Conservation (phyloP, 1,284 basidiomycete genomes). For the Sphaerobolus stellatus region DNA sequence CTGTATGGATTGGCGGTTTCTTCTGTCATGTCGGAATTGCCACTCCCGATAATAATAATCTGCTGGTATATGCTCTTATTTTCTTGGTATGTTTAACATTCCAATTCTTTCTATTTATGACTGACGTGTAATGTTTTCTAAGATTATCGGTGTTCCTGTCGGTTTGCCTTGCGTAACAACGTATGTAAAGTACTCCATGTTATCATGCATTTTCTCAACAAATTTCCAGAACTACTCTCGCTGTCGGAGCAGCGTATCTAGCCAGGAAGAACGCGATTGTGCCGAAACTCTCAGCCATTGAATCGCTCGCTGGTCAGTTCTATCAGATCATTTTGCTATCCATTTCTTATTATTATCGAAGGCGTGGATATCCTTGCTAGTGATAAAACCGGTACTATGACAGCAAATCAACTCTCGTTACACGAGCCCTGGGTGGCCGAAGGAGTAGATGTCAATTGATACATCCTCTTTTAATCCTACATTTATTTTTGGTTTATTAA, state of each 20-base stretch:
- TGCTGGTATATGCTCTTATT: constrained; percentile 49
- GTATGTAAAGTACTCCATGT: constrained; percentile 42
- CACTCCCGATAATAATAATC: constrained; percentile 45
- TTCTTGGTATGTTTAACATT: constrained; percentile 29
- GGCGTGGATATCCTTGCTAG: constrained; percentile 54
- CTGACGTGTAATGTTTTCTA: not conserved
- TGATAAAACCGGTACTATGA: constrained; percentile 57
- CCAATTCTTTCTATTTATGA: not conserved
- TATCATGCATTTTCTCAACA: too few species aligned
- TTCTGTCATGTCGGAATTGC: constrained; percentile 46
- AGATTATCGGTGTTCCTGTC: constrained; percentile 54
- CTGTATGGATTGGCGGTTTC: constrained; percentile 48
- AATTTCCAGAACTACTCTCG: constrained; percentile 19
- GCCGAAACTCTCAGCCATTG: constrained; percentile 60
- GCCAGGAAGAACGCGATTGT: constrained; percentile 56
- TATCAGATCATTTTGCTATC: too few species aligned
- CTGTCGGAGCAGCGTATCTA: constrained; percentile 55
- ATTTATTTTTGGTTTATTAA: not conserved
- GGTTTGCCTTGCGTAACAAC: constrained; percentile 44
- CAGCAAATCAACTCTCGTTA: constrained; percentile 56
- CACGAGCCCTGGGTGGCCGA: constrained; percentile 38
- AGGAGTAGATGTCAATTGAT: constrained; percentile 27
- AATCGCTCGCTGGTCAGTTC: constrained; percentile 48
- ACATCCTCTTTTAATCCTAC: constrained; percentile 24
- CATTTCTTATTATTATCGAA: too few species aligned